Base-by-base conservation (phyloP, 306 rosid species). In the Gleditsia sinensis region DNA sequence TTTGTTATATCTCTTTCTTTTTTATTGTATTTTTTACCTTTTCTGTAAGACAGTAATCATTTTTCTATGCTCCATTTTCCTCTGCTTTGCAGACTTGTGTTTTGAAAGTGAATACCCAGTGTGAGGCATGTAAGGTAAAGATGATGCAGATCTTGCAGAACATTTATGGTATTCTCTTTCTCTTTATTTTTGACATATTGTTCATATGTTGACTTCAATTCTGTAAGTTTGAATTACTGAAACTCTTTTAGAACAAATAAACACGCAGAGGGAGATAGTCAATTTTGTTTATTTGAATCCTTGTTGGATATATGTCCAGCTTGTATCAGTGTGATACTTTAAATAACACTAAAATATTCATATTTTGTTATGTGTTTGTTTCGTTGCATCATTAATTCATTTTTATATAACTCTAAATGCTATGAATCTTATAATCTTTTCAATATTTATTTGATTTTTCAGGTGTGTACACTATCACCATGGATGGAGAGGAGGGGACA, bases 71-170 rank as follows among this genome's bases (percentile, higher is more conserved):
- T 39, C 6, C 7, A 62, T 75, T 64, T 16, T 55, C 19, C 6
- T 58, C 32, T 50, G 24, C 10, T 62, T 80, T 76, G 69, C 82
- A 81, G 88, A 76, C 21, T 24, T 83, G 89, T 79, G 69, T 71
- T 67, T 75, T 85, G 40, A 88, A 67, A 60, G 63, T 75, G 42
- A 83, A 82, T 37, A 13, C 72, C 13, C 62, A 74, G 20, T 88
- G 90, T 39, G 80, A 73, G 59, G 70, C 14, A 43, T 88, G 92
- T 71, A 81, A 49, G 68, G 49, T n/a, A 9, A 77, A 78, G 50
- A 69, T 83, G 72, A 61, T 72, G 69, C 68, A 74, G 6, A 40
- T 85, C 74, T 56, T 83, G 54, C 62, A 49, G 30, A 79, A 58
- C 28, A 45, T 88, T 45, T 39, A 11, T 40, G 89, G 89, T 88